Base-by-base conservation (phyloP, 2,329 filamentous ascomycete species). In the Ambrosiella xylebori region DNA sequence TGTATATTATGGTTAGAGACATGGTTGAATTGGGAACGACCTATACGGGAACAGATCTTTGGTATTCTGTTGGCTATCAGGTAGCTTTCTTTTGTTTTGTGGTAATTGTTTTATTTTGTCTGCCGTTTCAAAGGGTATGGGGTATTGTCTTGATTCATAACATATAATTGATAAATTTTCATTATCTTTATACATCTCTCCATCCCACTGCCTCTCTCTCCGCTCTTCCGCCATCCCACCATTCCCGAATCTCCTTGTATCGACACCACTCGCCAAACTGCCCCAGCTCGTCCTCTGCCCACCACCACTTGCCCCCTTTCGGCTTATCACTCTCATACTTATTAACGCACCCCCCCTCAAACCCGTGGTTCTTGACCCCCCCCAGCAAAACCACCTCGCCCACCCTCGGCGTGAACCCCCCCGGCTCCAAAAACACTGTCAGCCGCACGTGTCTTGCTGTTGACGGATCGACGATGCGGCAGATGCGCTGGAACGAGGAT, bases 291-390 rank as follows among this genome's bases (percentile, higher is more conserved):
- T 38, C 36, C 63, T 76, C 70, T 54, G 73, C 73, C 77, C 77
- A 79, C 77, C 77, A 80, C 11, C 61, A 64, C 3, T 61, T 70
- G 1, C 71, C 73, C 1, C 63, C 64, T 39, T 64, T 62, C 45
- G 65, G 65, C 38, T 62, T 62, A 60, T 73, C 71, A 59, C 71
- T 73, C 12, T 67, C 69, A 53, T 74, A 74, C 63, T 74, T 73
- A 63, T 73, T 74, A 54, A 74, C 60, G 38, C 70, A 71, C 0
- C 71, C 71, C 0, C 71, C 71, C 13, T 80, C 77, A 59, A 76
- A 79, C 1, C 71, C 66, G 54, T 81, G 78, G 38, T 80, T 81
- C 67, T 80, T 81, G 1, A 79, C 76, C 0, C 77, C 77, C 0
- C 75, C 69, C 0, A 81, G 66, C 3, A 81, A 62, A 1, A 80